Evolutionary conservation across 495 filamentous ascomycete genomes (phyloP), one percentile per base, ranked within the genome.

Genomic region (Eremomyces bilateralis): DNA sequence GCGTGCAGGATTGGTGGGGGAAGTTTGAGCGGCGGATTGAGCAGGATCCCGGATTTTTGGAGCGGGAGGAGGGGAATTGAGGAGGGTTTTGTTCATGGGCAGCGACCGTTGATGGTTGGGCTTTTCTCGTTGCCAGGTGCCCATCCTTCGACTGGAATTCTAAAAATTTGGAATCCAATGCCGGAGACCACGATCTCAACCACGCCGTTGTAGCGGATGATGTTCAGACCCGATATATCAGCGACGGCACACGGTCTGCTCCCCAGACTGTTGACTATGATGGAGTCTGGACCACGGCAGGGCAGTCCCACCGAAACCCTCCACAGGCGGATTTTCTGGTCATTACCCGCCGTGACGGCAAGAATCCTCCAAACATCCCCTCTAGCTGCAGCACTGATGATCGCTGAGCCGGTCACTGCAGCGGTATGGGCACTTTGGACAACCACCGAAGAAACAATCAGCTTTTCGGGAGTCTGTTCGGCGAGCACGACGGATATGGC

Each of bases 1-100:
- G 73, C 10, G 95, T 99, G 53, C 72, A 78, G 50, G 83, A 93
- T 35, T 99, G 90, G 88, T 99, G 88, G 88, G 62, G 56, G 33
- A 94, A 92, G 56, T 99, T 99, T 60, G 88, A 99, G 69, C 68
- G 67, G 25, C 75, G 69, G 54, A 63, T 95, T 20, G 73, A 82
- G 49, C 58, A 65, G 37, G 88, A 99, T 60, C 90, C 90, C 2
- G 59, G 67, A 4, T 95, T 95, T 54, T 59, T 99, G 44, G 84
- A 95, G 52, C 67, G 80, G 47, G 77, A 75, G 42, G 75, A 71
- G 29, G 61, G 64, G 28, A 62, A 60, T 33, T 64, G 51, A 63
- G 18, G 13, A 41, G 22, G 3, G 34, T 36, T 4, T 30, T 31
- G 2, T 32, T 19, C 24, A 41, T 31, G 10, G 33, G n/a, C n/a